Base-by-base conservation (phyloP, 805 yeast species). In the Ogataea pini region DNA sequence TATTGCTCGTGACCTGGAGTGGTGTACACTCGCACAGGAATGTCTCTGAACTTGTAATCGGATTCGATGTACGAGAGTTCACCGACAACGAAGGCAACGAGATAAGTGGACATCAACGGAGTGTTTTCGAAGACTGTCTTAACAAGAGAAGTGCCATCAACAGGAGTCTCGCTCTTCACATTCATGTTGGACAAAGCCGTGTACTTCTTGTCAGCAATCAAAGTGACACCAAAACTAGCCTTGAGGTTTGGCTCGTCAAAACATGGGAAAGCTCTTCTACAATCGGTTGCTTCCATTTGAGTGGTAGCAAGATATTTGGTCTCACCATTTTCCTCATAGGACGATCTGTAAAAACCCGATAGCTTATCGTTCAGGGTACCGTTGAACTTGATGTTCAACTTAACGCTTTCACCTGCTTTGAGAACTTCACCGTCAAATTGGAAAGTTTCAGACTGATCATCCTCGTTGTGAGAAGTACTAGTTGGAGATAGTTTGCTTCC, bases 401-500 rank as follows among this genome's bases (percentile, higher is more conserved):
- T 56, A 25, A 72, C 62, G 10, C 50, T 44, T 7, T 56, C 58
- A 19, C 72, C 76, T 8, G 60, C 63, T 13, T 45, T 47, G 36
- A 60, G 48, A 24, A 69, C 62, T n/a, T 54, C 49, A 7, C 69
- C 61, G 34, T 72, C 77, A 57, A 91, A 83, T 44, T 73, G 73
- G 64, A 89, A 76, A 42, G 80, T 79, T 38, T 82, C 78, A 34
- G 80, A 75, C 72, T 92, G 96, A 51, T 76, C 73, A 19, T 80
- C 81, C 43, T 72, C 72, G 59, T 81, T 76, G 43, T 70, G 64
- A 2, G 44, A 25, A 3, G 50, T 39, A 1, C 41, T 48, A 8
- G 20, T 33, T 16, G 68, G 67, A 36, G 49, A 49, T 28, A 65
- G 49, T 13, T 55, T 47, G 4, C 50, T 48, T 8, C 55, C 58